Evolutionary conservation across 2,329 filamentous ascomycete species (phyloP).

Genomic region (Eutypa lata): DNA sequence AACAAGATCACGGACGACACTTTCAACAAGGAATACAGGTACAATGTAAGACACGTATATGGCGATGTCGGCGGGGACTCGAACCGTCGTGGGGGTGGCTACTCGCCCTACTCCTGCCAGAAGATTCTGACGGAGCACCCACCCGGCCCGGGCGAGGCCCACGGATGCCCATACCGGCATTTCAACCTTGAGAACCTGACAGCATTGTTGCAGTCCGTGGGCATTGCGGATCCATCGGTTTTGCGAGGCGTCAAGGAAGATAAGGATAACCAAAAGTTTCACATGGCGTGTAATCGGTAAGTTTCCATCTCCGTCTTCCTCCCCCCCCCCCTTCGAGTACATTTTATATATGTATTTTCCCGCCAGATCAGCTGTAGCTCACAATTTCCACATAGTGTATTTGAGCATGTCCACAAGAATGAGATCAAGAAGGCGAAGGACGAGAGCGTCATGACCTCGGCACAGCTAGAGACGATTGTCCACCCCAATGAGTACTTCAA

Average conservation of each 20-base stretch:
- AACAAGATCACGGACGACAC: conserved; percentile 85
- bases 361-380: conserved; percentile 9
- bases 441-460: conserved; percentile 65
- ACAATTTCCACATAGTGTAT: conserved; percentile 58
- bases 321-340: not conserved
- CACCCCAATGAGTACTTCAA: conserved; percentile 99
- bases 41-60: conserved; percentile 93
- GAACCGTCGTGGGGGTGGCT: conserved; percentile 82
- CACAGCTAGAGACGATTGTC: conserved; percentile 88
- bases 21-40: conserved; percentile 96
- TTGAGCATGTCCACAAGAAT: conserved; percentile 78
- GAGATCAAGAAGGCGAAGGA: conserved; percentile 77
- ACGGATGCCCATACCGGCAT: conserved; percentile 96
- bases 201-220: conserved; percentile 70
- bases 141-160: conserved; percentile 80
- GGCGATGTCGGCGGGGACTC: conserved; percentile 92
- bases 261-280: conserved; percentile 82
- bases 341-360: not conserved
- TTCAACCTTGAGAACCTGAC: conserved; percentile 86
- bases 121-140: conserved; percentile 90
- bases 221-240: conserved; percentile 74
- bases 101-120: conserved; percentile 89
- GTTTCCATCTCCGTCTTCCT: conserved; percentile 20
- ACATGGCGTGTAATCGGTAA: conserved; percentile 90
- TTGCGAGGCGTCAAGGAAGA: conserved; percentile 83